phyloP scores from a whole-genome alignment of 2,329 filamentous ascomycete species.

The Fusarium decemcellulare region DNA sequence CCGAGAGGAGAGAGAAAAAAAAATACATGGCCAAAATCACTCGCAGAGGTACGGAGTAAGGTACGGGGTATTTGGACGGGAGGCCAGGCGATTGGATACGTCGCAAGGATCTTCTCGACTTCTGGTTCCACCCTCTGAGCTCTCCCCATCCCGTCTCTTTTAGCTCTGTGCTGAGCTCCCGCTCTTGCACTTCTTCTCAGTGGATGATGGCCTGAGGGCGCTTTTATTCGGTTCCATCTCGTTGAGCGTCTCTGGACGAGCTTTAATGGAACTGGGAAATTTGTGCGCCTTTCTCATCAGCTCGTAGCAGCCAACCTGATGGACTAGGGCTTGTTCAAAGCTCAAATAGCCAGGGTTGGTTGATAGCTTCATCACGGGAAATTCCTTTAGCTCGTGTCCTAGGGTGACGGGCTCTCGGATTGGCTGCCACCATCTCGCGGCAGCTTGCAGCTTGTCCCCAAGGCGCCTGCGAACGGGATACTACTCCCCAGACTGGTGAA shows the following conservation, averaged over 20 bases:
- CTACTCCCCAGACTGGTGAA: constrained; percentile 10
- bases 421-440: constrained; percentile 34
- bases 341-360: constrained; percentile 4
- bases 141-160: constrained; percentile 1
- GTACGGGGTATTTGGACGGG: not conserved
- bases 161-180: constrained; percentile 14
- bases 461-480: constrained; percentile 13
- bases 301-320: constrained; percentile 16
- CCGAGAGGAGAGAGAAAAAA: constrained; percentile 16
- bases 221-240: constrained; percentile 16
- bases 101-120: constrained; percentile 11
- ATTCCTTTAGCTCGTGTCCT: constrained; percentile 14
- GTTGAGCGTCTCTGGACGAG: not conserved
- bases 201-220: constrained; percentile 2
- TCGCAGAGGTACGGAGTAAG: constrained; percentile 2
- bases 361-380: constrained; percentile 24
- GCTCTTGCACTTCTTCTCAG: constrained; percentile 1
- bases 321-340: not conserved
- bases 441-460: constrained; percentile 20
- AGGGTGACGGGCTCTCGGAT: constrained; percentile 33
- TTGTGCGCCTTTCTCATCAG: constrained; percentile 17
- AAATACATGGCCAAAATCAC: constrained; percentile 1
- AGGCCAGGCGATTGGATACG: constrained; percentile 16
- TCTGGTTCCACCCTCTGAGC: constrained; percentile 23
- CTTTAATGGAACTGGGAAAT: constrained; percentile 12